A percentile compares a stretch with the other conserved stretches of the same genome.
These are phyloP conservation scores for Penicillium chermesinum DNA, from an alignment of 495 filamentous ascomycete genomes.

Conservation along the genomic window DNA sequence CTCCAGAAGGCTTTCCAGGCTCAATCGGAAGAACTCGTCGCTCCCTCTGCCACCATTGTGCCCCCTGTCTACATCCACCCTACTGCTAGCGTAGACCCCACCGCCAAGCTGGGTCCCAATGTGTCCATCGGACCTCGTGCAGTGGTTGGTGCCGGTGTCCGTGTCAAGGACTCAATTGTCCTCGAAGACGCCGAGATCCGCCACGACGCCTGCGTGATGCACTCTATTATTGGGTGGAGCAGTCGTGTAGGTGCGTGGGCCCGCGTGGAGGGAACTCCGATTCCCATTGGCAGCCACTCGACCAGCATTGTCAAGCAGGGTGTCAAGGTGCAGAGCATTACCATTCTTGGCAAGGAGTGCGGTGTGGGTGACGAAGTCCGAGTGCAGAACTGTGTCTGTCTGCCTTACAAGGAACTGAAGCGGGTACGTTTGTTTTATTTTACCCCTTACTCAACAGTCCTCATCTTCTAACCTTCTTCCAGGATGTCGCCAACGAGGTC, in stretches of 20 bases:
- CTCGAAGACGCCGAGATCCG: constrained; percentile 94
- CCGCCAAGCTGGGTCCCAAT: constrained; percentile 94
- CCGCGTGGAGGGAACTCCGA: constrained; percentile 93
- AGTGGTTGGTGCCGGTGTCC: constrained; percentile 77
- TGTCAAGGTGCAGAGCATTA: constrained; percentile 98
- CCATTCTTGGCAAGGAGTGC: constrained; percentile 96
- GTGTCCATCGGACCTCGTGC: constrained; percentile 90
- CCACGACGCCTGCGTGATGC: constrained; percentile 93
- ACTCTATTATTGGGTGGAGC: constrained; percentile 96
- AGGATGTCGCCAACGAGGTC: constrained; percentile 92
- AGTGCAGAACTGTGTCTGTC: constrained; percentile 96
- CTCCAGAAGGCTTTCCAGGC: constrained; percentile 90
- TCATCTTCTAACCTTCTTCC: constrained; percentile 8
- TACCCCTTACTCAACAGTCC: background rate
- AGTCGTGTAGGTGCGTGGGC: constrained; percentile 96
- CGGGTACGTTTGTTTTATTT: constrained; percentile 57
- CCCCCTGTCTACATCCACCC: constrained; percentile 97
- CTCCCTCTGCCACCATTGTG: constrained; percentile 83
- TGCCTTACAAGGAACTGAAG: constrained; percentile 98
- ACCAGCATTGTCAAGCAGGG: constrained; percentile 96
- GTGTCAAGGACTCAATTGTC: constrained; percentile 94
- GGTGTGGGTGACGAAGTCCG: constrained; percentile 90
- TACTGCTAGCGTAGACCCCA: constrained; percentile 85
- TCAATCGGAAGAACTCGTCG: constrained; percentile 73
- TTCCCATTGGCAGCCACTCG: constrained; percentile 79